Base-by-base conservation (phyloP, 495 filamentous ascomycete species). In the Pseudevernia furfuracea region DNA sequence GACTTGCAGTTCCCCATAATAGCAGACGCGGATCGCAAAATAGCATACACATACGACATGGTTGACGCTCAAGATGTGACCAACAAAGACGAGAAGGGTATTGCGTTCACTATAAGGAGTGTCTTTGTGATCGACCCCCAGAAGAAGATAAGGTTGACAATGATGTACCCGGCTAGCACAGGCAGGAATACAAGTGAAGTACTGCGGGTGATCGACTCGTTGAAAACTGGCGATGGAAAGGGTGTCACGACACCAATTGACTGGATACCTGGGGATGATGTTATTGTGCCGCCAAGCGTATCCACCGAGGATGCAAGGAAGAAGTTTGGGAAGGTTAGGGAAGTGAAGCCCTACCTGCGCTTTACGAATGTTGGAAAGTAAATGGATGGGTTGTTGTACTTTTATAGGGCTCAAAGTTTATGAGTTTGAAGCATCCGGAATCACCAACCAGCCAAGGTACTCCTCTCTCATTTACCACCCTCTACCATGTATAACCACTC, bases 1-100 rank as follows among this genome's bases (percentile, higher is more conserved):
- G 73, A 77, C 58, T 74, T 87, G 23, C 74, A 81, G 56, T 89
- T 89, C 74, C 86, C 86, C 64, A 87, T 89, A 67, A 89, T 88
- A 66, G 85, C 85, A 61, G 86, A 89, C 70, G 79, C 84, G 39
- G 81, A 83, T 68, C 81, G 86, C 69, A 81, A 86, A 63, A 79
- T 88, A 59, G 84, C 86, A 41, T 87, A 74, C 71, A 74, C 82
- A 32, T 89, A 88, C 75, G 84, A 88, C 69, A 89, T 89, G 86
- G 77, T 89, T 58, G 80, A 82, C 72, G 73, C 75, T 44, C 77
- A 80, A 60, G 84, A 87, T 69, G 71, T 82, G 60, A 78, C 76
- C 56, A 84, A 85, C 70, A 76, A 84, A 48, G 79, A 80, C 65
- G 69, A 78, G 61, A 83, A 84, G 76, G 81, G 82, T 48, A 79